Conservation (phyloP, 2,329 filamentous ascomycete genomes). For the Cadophora malorum region DNA sequence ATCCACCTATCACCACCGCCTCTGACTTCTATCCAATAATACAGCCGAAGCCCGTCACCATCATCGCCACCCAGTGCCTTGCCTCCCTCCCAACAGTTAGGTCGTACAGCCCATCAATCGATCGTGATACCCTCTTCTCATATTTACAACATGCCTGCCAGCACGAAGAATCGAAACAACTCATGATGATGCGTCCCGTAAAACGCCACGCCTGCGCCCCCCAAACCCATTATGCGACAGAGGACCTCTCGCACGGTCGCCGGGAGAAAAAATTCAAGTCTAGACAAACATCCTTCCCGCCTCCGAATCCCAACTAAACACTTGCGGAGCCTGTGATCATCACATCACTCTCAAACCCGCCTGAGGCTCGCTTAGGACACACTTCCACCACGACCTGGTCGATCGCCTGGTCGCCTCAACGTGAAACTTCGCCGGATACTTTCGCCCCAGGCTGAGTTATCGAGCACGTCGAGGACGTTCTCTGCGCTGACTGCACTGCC, state of each 20-base stretch:
- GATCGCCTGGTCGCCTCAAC: slow-evolving; percentile 53
- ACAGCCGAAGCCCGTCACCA: slow-evolving; percentile 12
- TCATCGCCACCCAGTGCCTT: neutral
- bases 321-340: slow-evolving; percentile 22
- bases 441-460: slow-evolving; percentile 91
- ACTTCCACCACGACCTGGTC: slow-evolving; percentile 40
- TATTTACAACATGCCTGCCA: slow-evolving; percentile 26
- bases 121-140: slow-evolving; percentile 13
- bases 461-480: slow-evolving; percentile 83
- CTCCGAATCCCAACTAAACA: slow-evolving; percentile 23
- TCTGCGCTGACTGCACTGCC: slow-evolving; percentile 75
- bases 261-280: slow-evolving; percentile 30
- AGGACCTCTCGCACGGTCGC: slow-evolving; percentile 31
- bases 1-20: neutral
- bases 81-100: neutral
- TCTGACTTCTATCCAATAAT: slow-evolving; percentile 15
- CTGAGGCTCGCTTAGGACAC: slow-evolving; percentile 32
- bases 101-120: slow-evolving; percentile 8
- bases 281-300: slow-evolving; percentile 26
- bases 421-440: slow-evolving; percentile 91
- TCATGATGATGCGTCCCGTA: slow-evolving; percentile 27
- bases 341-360: slow-evolving; percentile 30
- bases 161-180: slow-evolving; percentile 28
- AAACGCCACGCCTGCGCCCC: slow-evolving; percentile 35
- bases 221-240: slow-evolving; percentile 34